Evolutionary conservation across 768 basidiomycete genomes (phyloP).

Genomic region (Boletus insuetus): DNA sequence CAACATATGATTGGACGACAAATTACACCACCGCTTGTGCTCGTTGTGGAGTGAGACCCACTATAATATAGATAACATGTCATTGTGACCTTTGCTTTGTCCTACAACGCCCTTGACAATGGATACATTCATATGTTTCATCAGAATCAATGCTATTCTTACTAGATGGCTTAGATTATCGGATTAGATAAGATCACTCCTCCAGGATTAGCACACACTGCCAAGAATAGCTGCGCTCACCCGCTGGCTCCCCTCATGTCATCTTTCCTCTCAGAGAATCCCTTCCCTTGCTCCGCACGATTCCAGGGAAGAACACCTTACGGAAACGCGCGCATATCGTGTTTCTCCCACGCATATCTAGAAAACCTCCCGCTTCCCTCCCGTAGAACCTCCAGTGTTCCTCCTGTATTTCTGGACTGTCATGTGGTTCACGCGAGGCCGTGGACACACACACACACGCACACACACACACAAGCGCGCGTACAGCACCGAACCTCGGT

Average conservation of each 20-base stretch:
- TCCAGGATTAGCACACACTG: slow-evolving; percentile 1
- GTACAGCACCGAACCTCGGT: slow-evolving; percentile 5
- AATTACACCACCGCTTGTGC: no score
- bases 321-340: slow-evolving; percentile 6
- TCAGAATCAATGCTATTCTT: neutral
- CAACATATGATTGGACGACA: no score
- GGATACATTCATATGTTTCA: neutral
- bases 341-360: neutral
- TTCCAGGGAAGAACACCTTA: slow-evolving; percentile 4
- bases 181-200: slow-evolving; percentile 22
- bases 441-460: neutral
- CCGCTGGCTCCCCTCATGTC: slow-evolving; percentile 9
- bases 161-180: slow-evolving; percentile 4
- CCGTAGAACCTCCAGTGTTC: neutral
- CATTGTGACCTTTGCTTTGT: no score
- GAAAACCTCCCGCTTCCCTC: neutral
- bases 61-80: no score
- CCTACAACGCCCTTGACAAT: no score
- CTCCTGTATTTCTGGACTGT: slow-evolving; percentile 1
- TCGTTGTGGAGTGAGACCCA: no score
- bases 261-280: slow-evolving; percentile 13
- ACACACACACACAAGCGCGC: no score
- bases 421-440: slow-evolving; percentile 8
- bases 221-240: slow-evolving; percentile 14
- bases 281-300: slow-evolving; percentile 14